Evolutionary conservation across 768 basidiomycete species (phyloP), one percentile per base, ranked within the genome.

Genomic region (Russula virescens): DNA sequence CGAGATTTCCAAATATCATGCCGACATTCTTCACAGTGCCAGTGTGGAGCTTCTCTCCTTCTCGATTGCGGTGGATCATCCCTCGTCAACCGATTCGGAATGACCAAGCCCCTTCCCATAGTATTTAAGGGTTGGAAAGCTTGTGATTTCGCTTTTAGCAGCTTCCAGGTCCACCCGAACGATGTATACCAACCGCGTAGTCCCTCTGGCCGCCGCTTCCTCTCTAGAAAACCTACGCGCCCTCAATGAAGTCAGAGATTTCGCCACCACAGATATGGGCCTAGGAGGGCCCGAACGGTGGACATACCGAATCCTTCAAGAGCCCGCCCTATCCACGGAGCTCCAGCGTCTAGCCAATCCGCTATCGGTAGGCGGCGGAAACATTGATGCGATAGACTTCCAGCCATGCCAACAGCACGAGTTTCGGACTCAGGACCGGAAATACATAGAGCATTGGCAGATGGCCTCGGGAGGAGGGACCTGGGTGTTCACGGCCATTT

Each of bases 211-310:
- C 50, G 73, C 77, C 10, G 80, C 81, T 18, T 78, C 75, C 19
- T 76, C 79, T 49, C 70, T 75, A 5, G 82, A 84, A 56, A 75
- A 80, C 62, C 75, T 78, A 34, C 77, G 75, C 47, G 81, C 82
- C 9, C 71, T 84, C 60, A 75, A 79, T 43, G 82, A 84, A 68
- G 83, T 83, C 55, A 79, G 77, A 66, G 71, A 82, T 67, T 83
- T 83, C 66, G 74, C 73, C 18, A 74, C 72, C 21, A 84, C 83
- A 7, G 81, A 84, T 70, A 78, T 84, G 68, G 82, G 82, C 65
- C 77, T 76, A 49, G 76, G 79, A 9, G 82, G 81, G 35, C 74
- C 72, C 56, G 77, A 78, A 38, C 77, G 77, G 40, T 84, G 83
- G 83, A 79, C 81, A 3, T 85, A 83, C 69, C 80, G 78, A 19